Conservation (phyloP, 2,329 filamentous ascomycete genomes). For the Pseudogymnoascus sp. region DNA sequence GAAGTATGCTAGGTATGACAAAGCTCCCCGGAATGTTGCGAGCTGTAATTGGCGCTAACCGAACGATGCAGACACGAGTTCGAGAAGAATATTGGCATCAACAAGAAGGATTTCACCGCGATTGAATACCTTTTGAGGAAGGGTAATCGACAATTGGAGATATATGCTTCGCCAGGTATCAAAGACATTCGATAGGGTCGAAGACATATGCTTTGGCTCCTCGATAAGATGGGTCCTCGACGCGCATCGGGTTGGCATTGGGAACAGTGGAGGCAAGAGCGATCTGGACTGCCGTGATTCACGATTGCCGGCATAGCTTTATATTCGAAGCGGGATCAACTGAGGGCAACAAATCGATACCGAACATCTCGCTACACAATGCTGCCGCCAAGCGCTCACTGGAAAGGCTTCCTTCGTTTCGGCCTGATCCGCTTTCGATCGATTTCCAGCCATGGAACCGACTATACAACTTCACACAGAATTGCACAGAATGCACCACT, state of each 20-base stretch:
- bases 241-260: background rate
- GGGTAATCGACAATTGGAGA: conserved; percentile 57
- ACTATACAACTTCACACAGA: background rate
- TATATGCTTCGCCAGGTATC: conserved; percentile 56
- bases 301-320: background rate
- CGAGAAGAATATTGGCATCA: conserved; percentile 48
- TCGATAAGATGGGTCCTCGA: background rate
- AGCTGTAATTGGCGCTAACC: background rate
- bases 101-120: conserved; percentile 61
- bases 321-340: background rate
- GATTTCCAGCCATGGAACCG: background rate
- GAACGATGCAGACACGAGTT: conserved; percentile 59
- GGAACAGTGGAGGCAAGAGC: background rate
- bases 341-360: background rate
- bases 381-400: background rate
- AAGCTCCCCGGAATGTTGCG: conserved; percentile 10
- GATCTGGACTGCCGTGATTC: background rate
- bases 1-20: conserved; percentile 50
- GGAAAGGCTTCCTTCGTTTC: background rate
- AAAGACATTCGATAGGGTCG: conserved; percentile 41
- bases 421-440: background rate
- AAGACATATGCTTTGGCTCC: background rate
- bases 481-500: background rate
- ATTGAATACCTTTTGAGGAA: conserved; percentile 62
- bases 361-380: background rate